Base-by-base conservation (phyloP, 164 flowering plant genomes). In the Annona cherimola region DNA sequence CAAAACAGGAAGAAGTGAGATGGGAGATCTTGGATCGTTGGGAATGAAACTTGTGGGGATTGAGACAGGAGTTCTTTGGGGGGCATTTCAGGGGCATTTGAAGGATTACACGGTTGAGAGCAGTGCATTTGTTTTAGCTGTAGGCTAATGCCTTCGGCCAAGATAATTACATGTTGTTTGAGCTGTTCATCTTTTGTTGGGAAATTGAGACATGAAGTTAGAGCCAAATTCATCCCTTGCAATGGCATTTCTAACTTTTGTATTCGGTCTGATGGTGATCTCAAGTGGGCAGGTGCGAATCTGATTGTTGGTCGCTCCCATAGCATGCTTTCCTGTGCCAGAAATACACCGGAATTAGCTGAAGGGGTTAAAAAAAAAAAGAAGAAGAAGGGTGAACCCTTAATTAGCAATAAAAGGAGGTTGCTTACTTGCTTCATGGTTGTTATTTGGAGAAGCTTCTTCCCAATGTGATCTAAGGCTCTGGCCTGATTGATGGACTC, bases 1-100 rank as follows among this genome's bases (percentile, higher is more conserved):
- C 94, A 91, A 69, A 89, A 95, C 5, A 95, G 60, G 84, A 92
- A 91, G 88, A 94, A 90, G 61, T 82, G 60, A n/a, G 87, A 81
- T 61, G 96, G 86, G 35, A 92, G 72, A 55, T 87, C 84, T 46
- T 80, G 71, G 12, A 60, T 74, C 66, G 74, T 72, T 65, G 83
- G 74, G 61, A 77, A 78, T 71, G 55, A 19, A 26, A 73, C 41
- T 73, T 86, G 79, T 75, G 84, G 81, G 20, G 84, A 75, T 74
- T 82, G 83, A 1, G 63, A 43, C 2, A 41, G 54, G 12, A 65
- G 50, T 61, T 78, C 82, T 19, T 66, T 55, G 12, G 69, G 74
- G 12, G 69, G 74, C 3, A 82, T 71, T 77, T 85, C 87, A 0
- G 87, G 85, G 16, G 79, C 79, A 9, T 86, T 86, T 4, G 81